Percentiles rank a stretch among this genome's conserved stretches.
Evolutionary conservation across 2,329 filamentous ascomycete genomes (phyloP).

Genomic region (Zymoseptoria pseudotritici): DNA sequence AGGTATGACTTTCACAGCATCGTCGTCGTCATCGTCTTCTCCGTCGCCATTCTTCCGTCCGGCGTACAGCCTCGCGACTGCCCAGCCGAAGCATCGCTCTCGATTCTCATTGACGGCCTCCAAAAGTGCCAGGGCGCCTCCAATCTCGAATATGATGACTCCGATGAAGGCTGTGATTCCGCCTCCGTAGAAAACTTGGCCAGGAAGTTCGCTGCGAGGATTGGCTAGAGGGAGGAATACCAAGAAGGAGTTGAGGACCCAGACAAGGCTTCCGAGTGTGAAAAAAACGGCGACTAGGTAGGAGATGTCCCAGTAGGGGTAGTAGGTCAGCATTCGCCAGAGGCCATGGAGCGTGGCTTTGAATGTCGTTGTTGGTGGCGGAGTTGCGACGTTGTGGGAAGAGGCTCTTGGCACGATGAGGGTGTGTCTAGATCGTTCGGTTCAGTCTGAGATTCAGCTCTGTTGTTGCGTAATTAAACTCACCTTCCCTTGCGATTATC

Average conservation of each 20-base stretch:
- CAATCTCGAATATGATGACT: slow-evolving; percentile 59
- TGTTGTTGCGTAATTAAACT: background rate
- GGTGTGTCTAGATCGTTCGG: slow-evolving; percentile 25
- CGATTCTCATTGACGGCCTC: slow-evolving; percentile 64
- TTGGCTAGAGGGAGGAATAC: slow-evolving; percentile 48
- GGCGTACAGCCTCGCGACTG: slow-evolving; percentile 41
- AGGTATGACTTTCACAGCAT: slow-evolving; percentile 4
- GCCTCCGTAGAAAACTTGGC: slow-evolving; percentile 48
- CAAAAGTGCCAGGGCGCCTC: slow-evolving; percentile 52
- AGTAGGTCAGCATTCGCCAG: slow-evolving; percentile 42
- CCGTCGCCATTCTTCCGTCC: slow-evolving; percentile 18
- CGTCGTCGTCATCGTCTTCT: slow-evolving; percentile 2
- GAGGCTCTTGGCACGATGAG: slow-evolving; percentile 24
- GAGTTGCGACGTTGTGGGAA: slow-evolving; percentile 20
- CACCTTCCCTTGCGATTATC: slow-evolving; percentile 36
- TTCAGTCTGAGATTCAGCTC: background rate
- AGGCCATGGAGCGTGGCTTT: slow-evolving; percentile 33
- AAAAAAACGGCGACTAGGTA: slow-evolving; percentile 45
- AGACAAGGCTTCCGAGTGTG: slow-evolving; percentile 41
- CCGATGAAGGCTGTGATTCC: slow-evolving; percentile 61
- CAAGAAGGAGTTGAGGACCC: slow-evolving; percentile 53
- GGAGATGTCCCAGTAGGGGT: slow-evolving; percentile 9
- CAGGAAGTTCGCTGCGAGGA: slow-evolving; percentile 47
- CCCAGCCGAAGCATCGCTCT: slow-evolving; percentile 62
- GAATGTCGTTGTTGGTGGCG: slow-evolving; percentile 28